phyloP scores from a whole-genome alignment of 2,329 filamentous ascomycete species.

The Nemania sp. region DNA sequence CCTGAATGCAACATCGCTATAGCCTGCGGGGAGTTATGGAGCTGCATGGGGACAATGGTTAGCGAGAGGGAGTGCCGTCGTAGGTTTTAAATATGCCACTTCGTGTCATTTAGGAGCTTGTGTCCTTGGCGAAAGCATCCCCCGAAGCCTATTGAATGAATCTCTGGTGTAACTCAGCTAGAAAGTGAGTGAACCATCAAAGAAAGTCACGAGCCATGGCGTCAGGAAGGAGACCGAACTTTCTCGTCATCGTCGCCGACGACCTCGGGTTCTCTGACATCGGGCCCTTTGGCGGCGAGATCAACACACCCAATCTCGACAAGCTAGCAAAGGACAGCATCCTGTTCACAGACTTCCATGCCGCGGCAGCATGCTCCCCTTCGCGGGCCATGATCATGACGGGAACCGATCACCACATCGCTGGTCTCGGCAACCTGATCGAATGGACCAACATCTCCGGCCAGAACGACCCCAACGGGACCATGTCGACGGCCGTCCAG shows the following conservation, averaged over 20 bases:
- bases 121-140: not conserved
- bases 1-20: constrained; percentile 32
- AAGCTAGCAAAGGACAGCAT: constrained; percentile 55
- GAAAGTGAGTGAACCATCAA: not conserved
- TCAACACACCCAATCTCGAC: constrained; percentile 63
- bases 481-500: constrained; percentile 46
- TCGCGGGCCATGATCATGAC: constrained; percentile 70
- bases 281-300: constrained; percentile 63
- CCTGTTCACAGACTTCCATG: constrained; percentile 67
- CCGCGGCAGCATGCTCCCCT: constrained; percentile 67
- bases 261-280: constrained; percentile 65
- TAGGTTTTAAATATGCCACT: not conserved
- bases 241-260: constrained; percentile 62
- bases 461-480: constrained; percentile 41
- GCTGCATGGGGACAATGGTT: constrained; percentile 17
- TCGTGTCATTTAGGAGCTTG: not conserved
- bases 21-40: constrained; percentile 28
- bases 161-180: no score
- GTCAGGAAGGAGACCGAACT: constrained; percentile 54
- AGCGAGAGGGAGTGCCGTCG: constrained; percentile 1
- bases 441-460: constrained; percentile 51
- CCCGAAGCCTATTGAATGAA: not conserved
- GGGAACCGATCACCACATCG: constrained; percentile 65
- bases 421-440: constrained; percentile 61
- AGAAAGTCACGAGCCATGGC: constrained; percentile 27